Percentiles rank a stretch among this genome's conserved stretches.
These are phyloP conservation scores for Tylopilus sp. DNA, from an alignment of 768 basidiomycete genomes.

Conservation along the genomic window DNA sequence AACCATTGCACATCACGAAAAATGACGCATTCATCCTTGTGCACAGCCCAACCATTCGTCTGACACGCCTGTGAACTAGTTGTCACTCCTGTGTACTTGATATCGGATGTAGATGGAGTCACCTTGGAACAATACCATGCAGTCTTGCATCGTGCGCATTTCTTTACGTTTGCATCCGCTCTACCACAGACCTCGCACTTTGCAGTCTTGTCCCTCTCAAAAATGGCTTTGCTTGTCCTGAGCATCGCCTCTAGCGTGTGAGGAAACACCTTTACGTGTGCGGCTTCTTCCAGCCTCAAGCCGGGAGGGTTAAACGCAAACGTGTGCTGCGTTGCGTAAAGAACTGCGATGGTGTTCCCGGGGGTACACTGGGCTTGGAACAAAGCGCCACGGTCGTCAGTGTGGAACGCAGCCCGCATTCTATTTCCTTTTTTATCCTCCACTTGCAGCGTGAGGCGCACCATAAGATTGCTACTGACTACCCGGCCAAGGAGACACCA, in stretches of 20 bases:
- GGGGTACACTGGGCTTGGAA: conserved; percentile 21
- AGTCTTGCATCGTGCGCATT: conserved; percentile 27
- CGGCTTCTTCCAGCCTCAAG: conserved; percentile 24
- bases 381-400: conserved; percentile 27
- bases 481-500: conserved; percentile 31
- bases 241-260: conserved; percentile 26
- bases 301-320: conserved; percentile 31
- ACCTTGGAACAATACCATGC: conserved; percentile 31
- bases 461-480: conserved; percentile 21
- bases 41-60: conserved; percentile 17
- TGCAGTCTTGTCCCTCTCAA: conserved; percentile 15
- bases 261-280: conserved; percentile 26
- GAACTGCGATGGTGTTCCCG: conserved; percentile 30
- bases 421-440: conserved; percentile 25
- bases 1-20: conserved; percentile 31
- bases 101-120: conserved; percentile 1
- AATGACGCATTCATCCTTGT: conserved; percentile 24
- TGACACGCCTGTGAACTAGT: conserved; percentile 20
- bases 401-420: conserved; percentile 29
- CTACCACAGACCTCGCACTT: conserved; percentile 25
- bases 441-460: conserved; percentile 29
- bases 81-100: conserved; percentile 4
- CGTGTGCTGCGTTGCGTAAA: conserved; percentile 28
- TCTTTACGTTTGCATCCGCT: conserved; percentile 17
- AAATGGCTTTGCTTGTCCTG: conserved; percentile 19